Percentiles rank a stretch among this genome's conserved stretches.
These are phyloP conservation scores for Chlorella sp. DNA, from an alignment of 139 green algal species.

Conservation along the genomic window DNA sequence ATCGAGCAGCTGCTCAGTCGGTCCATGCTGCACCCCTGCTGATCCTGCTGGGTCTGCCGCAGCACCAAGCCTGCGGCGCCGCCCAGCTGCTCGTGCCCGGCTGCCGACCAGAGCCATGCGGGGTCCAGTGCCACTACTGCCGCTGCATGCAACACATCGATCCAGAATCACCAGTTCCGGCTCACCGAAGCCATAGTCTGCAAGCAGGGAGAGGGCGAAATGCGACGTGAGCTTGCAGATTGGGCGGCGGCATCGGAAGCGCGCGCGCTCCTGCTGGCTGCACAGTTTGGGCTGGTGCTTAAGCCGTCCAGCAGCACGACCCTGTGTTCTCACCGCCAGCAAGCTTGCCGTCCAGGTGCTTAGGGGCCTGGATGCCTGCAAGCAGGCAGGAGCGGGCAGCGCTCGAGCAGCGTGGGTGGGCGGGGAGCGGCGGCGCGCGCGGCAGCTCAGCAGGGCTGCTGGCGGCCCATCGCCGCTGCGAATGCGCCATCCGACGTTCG, in stretches of 20 bases:
- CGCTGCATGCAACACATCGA: no score
- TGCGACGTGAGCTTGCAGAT: not conserved
- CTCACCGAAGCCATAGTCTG: constrained; percentile 35
- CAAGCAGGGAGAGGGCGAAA: not conserved
- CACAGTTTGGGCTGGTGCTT: no score
- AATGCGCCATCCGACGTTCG: not conserved
- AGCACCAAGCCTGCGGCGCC: not conserved
- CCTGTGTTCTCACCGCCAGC: constrained; percentile 42
- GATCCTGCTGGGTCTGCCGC: not conserved
- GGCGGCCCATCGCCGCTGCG: not conserved
- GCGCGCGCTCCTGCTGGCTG: not conserved
- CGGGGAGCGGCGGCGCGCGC: not conserved
- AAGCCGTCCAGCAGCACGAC: no score
- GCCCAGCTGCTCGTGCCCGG: not conserved
- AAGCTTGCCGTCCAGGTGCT: constrained; percentile 65
- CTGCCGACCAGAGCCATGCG: not conserved
- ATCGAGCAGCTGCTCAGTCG: not conserved
- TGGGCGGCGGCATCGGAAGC: not conserved
- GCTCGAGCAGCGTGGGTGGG: not conserved
- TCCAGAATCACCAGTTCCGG: no score
- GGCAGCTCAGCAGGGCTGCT: not conserved
- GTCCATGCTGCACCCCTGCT: not conserved
- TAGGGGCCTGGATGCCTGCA: constrained; percentile 49
- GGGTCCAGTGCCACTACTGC: no score
- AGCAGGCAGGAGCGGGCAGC: not conserved